These are phyloP conservation scores for Spergularia azorica DNA, from an alignment of 179 eudicot species.

Conservation along the genomic window DNA sequence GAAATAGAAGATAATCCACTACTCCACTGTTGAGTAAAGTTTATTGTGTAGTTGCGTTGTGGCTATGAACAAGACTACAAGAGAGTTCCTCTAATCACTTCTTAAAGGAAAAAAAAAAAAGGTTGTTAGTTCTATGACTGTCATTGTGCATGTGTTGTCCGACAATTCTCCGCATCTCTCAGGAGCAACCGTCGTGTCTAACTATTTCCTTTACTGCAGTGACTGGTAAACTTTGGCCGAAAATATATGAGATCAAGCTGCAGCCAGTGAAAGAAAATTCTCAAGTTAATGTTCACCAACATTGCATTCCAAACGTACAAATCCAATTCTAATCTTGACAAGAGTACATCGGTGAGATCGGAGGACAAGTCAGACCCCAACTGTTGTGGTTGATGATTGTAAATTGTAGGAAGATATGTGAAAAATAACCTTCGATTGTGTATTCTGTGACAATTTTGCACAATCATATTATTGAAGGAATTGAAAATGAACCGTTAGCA, in stretches of 20 bases:
- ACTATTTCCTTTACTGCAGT: constrained; percentile 42
- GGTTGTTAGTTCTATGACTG: background rate
- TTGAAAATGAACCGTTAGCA: background rate
- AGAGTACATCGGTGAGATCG: background rate
- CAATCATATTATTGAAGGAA: background rate
- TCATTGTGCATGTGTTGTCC: background rate
- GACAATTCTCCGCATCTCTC: background rate
- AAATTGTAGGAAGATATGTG: background rate
- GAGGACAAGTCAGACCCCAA: too few relatives aligned
- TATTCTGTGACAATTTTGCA: background rate
- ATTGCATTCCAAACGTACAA: constrained; percentile 44
- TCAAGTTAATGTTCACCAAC: constrained; percentile 35
- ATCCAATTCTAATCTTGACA: constrained; percentile 30
- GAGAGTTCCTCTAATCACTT: too few relatives aligned
- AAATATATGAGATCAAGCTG: constrained; percentile 83
- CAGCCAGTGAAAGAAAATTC: constrained; percentile 37
- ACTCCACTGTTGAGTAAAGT: too few relatives aligned
- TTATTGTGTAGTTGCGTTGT: too few relatives aligned
- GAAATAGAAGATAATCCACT: too few relatives aligned
- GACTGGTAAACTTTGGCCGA: constrained; percentile 96
- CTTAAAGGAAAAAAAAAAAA: too few relatives aligned
- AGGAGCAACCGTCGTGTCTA: background rate
- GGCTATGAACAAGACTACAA: too few relatives aligned
- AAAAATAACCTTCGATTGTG: background rate
- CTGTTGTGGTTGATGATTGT: background rate